Conservation (phyloP, 148 eudicot species). For the Pouteria glomerata region DNA sequence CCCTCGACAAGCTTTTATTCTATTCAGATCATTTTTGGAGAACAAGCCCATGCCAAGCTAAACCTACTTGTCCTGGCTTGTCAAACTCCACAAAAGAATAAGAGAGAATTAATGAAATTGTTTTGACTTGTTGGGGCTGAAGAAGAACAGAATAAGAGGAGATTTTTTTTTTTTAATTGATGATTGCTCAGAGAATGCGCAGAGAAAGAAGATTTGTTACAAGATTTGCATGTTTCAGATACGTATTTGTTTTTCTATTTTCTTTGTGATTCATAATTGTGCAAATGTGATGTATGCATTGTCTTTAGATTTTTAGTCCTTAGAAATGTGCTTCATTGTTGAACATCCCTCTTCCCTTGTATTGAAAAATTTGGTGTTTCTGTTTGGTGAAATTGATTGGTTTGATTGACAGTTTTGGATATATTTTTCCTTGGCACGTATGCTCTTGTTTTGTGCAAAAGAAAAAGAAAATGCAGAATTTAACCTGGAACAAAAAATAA, state of each 20-base stretch:
- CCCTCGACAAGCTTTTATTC: conserved; percentile 84
- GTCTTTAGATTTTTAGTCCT: neutral
- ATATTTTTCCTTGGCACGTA: too few species aligned
- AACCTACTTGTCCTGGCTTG: neutral
- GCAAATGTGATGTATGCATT: neutral
- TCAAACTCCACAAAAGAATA: too few species aligned
- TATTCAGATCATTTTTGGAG: conserved; percentile 68
- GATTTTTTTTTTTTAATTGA: neutral
- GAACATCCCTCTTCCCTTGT: too few species aligned
- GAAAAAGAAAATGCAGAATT: too few species aligned
- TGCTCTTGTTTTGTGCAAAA: too few species aligned
- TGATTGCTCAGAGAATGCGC: neutral
- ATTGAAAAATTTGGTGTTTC: too few species aligned
- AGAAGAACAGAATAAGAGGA: neutral
- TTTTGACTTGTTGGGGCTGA: neutral
- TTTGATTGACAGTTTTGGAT: too few species aligned
- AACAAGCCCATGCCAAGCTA: conserved; percentile 56
- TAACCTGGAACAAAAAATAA: too few species aligned
- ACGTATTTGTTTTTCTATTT: neutral
- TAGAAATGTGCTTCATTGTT: too few species aligned
- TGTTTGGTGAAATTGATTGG: too few species aligned
- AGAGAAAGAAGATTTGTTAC: neutral
- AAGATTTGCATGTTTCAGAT: neutral
- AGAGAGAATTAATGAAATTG: neutral
- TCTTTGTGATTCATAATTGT: neutral